A percentile compares a stretch with the other conserved stretches of the same genome.
These are phyloP conservation scores for Pharus latifolius DNA, from an alignment of 176 grass and related monocot species.

Conservation along the genomic window DNA sequence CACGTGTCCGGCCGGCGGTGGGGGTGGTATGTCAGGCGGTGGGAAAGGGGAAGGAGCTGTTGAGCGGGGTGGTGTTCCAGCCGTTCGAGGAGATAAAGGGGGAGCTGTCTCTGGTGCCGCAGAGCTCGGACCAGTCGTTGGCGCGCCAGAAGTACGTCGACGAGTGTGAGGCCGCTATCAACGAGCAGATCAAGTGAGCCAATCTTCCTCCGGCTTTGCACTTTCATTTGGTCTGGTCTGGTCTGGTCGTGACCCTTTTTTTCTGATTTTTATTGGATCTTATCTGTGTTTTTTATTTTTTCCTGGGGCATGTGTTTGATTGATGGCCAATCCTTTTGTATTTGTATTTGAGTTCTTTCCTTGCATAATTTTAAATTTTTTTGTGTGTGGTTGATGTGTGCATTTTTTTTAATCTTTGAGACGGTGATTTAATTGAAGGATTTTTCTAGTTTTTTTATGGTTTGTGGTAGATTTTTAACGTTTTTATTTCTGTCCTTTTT, in stretches of 20 bases:
- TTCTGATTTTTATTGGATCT: not conserved
- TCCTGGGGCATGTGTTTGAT: not conserved
- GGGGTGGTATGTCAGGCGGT: conserved; percentile 10
- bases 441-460: no score
- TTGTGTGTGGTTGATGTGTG: no score
- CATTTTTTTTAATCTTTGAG: not conserved
- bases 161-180: conserved; percentile 71
- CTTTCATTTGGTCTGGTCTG: not conserved
- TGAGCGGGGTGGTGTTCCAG: conserved; percentile 60
- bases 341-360: no score
- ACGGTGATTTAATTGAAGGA: no score
- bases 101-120: conserved; percentile 56
- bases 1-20: not conserved
- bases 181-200: conserved; percentile 79
- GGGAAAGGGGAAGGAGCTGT: conserved; percentile 21
- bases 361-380: no score
- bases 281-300: not conserved
- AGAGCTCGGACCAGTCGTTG: conserved; percentile 37
- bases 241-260: not conserved
- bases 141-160: conserved; percentile 61
- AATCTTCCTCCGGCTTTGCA: not conserved
- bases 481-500: no score
- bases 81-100: conserved; percentile 80
- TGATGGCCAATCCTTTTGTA: no score
- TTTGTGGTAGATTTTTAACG: no score